phyloP scores from a whole-genome alignment of 345 rosid genomes.

The Salix caprea region DNA sequence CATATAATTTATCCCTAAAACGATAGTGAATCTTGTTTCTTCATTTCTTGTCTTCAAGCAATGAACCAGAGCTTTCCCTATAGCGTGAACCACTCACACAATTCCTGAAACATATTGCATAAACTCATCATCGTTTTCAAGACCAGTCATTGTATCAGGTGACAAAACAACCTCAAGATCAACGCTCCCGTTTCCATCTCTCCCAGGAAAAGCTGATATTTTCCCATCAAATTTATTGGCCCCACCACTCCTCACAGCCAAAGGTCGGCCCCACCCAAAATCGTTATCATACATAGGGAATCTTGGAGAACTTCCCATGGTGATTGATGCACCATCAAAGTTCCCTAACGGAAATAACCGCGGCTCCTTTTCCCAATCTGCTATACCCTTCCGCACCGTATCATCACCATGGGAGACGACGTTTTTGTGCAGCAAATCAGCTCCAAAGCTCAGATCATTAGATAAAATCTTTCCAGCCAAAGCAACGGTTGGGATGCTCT shows the following conservation, averaged over 20 bases:
- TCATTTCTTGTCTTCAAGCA: background rate
- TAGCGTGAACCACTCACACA: constrained; percentile 4
- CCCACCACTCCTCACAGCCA: constrained; percentile 83
- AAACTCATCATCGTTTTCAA: constrained; percentile 66
- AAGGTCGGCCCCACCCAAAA: constrained; percentile 95
- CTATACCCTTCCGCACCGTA: constrained; percentile 65
- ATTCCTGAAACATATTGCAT: constrained; percentile 68
- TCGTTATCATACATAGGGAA: constrained; percentile 94
- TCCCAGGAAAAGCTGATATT: constrained; percentile 82
- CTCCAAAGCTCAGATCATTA: constrained; percentile 58
- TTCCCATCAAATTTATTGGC: constrained; percentile 96
- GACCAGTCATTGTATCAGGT: constrained; percentile 59
- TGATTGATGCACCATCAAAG: constrained; percentile 87
- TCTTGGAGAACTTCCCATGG: constrained; percentile 98
- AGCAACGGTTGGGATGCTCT: constrained; percentile 78
- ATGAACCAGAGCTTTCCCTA: background rate
- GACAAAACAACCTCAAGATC: constrained; percentile 89
- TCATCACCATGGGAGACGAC: constrained; percentile 65
- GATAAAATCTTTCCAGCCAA: constrained; percentile 52
- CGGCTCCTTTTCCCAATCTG: constrained; percentile 73
- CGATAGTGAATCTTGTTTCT: background rate
- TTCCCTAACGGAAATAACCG: constrained; percentile 87
- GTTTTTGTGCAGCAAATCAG: constrained; percentile 62
- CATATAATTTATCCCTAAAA: background rate
- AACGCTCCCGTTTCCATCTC: constrained; percentile 75